phyloP scores from a whole-genome alignment of 495 filamentous ascomycete genomes.

The Recurvomyces mirabilis region DNA sequence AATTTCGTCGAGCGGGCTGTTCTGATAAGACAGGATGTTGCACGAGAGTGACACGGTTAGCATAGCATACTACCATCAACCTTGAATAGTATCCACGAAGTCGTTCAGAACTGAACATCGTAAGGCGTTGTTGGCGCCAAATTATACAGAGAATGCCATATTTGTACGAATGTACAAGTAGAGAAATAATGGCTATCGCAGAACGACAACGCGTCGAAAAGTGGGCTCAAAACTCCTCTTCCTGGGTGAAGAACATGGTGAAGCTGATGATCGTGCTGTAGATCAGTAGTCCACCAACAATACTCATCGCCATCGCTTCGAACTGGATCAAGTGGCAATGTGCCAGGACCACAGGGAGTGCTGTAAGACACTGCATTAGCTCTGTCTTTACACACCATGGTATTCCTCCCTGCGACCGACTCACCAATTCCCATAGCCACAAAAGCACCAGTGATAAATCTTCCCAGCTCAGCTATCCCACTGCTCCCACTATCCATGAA shows the following conservation, averaged over 20 bases:
- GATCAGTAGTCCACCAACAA: constrained; percentile 82
- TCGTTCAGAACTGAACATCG: too few species aligned
- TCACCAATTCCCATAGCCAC: constrained; percentile 97
- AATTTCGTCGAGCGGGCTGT: too few species aligned
- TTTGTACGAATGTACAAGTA: too few species aligned
- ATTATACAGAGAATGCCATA: too few species aligned
- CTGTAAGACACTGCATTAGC: constrained; percentile 34
- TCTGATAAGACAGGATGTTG: too few species aligned
- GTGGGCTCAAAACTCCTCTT: constrained; percentile 42
- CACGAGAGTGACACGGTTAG: too few species aligned
- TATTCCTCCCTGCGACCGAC: constrained; percentile 26
- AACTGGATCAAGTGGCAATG: constrained; percentile 68
- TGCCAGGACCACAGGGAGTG: constrained; percentile 80
- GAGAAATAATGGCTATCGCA: too few species aligned
- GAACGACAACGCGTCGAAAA: too few species aligned
- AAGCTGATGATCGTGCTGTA: constrained; percentile 98
- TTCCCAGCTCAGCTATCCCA: constrained; percentile 76
- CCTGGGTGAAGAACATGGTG: constrained; percentile 94
- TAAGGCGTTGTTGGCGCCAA: too few species aligned
- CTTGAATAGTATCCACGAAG: too few species aligned
- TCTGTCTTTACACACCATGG: not conserved
- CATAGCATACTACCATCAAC: too few species aligned
- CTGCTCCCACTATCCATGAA: constrained; percentile 81
- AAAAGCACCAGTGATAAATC: constrained; percentile 90
- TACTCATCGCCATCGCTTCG: constrained; percentile 91